phyloP scores from a whole-genome alignment of 2,329 filamentous ascomycete genomes.

The Ascochyta koolunga region DNA sequence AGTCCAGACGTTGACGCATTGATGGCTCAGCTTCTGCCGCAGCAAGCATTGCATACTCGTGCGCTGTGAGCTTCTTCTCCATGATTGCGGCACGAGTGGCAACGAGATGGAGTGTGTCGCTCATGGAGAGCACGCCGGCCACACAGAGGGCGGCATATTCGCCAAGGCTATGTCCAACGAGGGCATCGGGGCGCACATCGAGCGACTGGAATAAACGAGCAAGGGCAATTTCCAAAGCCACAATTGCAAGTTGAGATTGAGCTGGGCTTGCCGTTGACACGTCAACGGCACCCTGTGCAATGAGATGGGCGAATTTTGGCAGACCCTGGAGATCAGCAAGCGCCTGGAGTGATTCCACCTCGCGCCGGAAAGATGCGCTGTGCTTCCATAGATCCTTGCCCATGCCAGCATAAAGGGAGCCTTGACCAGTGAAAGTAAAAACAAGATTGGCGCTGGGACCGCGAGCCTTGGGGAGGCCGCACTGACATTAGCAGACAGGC shows the following conservation, averaged over 20 bases:
- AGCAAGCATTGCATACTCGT: not conserved
- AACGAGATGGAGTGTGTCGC: constrained; percentile 45
- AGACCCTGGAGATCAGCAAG: not conserved
- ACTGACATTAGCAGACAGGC: not conserved
- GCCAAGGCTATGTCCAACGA: constrained; percentile 42
- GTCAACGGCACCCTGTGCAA: not conserved
- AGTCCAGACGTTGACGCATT: too few species aligned
- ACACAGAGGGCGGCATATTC: constrained; percentile 48
- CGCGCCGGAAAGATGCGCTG: not conserved
- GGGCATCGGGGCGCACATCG: constrained; percentile 12
- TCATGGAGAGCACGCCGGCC: constrained; percentile 42
- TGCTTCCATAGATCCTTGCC: not conserved
- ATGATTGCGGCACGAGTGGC: constrained; percentile 13
- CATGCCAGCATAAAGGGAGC: constrained; percentile 23
- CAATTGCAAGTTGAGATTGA: not conserved
- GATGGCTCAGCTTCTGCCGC: too few species aligned
- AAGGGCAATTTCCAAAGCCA: not conserved
- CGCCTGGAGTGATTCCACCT: not conserved
- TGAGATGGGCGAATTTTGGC: not conserved
- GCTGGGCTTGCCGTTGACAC: not conserved
- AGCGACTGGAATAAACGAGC: constrained; percentile 1
- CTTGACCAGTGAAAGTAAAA: constrained; percentile 51
- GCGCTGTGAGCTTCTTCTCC: not conserved
- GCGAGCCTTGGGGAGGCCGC: not conserved
- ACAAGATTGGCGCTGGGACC: constrained; percentile 21